These are phyloP conservation scores for Pigoraptor vietnamica DNA, from an alignment of 78 protist species.

Conservation along the genomic window DNA sequence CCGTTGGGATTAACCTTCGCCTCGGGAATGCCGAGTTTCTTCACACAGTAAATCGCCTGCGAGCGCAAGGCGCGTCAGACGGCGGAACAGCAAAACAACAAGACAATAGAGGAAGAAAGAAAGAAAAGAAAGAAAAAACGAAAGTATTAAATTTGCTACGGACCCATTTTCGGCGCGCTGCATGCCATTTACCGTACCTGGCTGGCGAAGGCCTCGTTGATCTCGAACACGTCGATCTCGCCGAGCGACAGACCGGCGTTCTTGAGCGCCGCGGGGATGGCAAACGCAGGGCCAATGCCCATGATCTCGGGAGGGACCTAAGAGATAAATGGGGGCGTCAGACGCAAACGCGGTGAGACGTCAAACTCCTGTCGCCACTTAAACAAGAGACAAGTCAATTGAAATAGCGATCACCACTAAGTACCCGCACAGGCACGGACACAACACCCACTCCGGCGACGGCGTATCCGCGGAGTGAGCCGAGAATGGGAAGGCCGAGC, in stretches of 20 bases:
- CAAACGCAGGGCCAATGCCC: slow-evolving; percentile 79
- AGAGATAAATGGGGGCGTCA: not conserved
- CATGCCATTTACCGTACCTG: no score
- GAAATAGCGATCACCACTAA: not conserved
- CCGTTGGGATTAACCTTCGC: slow-evolving; percentile 88
- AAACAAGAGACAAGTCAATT: not conserved
- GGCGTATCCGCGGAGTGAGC: slow-evolving; percentile 29
- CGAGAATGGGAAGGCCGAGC: slow-evolving; percentile 39
- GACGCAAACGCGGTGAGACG: not conserved
- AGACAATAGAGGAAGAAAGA: not conserved
- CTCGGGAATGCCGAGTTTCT: slow-evolving; percentile 40
- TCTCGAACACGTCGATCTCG: slow-evolving; percentile 87
- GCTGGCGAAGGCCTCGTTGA: slow-evolving; percentile 94
- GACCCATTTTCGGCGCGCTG: not conserved
- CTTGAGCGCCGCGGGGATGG: slow-evolving; percentile 73
- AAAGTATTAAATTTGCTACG: not conserved
- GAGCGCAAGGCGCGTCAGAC: no score
- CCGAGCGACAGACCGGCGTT: slow-evolving; percentile 65
- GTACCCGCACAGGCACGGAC: not conserved
- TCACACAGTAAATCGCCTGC: slow-evolving; percentile 52
- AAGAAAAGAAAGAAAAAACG: not conserved
- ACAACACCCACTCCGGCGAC: slow-evolving; percentile 37
- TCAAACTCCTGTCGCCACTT: not conserved
- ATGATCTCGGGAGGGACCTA: slow-evolving; percentile 65
- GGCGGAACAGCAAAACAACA: not conserved